Percentiles rank a stretch among this genome's conserved stretches.
These are phyloP conservation scores for Neurospora africana DNA, from an alignment of 495 filamentous ascomycete species.

Conservation along the genomic window DNA sequence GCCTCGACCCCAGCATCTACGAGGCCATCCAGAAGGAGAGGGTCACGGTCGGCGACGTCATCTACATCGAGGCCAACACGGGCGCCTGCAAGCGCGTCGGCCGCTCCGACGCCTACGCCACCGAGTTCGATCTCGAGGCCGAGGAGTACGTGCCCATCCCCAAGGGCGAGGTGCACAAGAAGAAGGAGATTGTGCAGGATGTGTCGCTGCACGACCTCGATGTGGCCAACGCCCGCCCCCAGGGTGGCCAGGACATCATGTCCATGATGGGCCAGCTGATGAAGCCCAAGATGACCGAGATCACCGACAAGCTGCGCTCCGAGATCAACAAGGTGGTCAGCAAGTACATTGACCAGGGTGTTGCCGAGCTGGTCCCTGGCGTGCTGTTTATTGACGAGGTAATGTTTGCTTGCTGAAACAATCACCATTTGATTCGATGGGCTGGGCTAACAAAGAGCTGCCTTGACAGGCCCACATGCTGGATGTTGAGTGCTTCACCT, in stretches of 20 bases:
- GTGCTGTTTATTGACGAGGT: constrained; percentile 98
- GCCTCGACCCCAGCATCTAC: constrained; percentile 94
- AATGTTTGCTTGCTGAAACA: constrained; percentile 16
- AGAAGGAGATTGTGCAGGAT: constrained; percentile 99
- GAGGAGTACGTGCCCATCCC: constrained; percentile 98
- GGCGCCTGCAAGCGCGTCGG: constrained; percentile 95
- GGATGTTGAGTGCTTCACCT: constrained; percentile 97
- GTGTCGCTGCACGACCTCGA: constrained; percentile 95
- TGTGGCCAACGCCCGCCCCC: constrained; percentile 86
- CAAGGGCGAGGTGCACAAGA: constrained; percentile 98
- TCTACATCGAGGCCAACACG: constrained; percentile 98
- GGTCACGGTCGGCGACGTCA: constrained; percentile 89
- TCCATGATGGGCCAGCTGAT: constrained; percentile 99
- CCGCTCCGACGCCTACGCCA: constrained; percentile 88
- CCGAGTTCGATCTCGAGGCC: constrained; percentile 95
- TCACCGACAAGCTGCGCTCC: constrained; percentile 86
- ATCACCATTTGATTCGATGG: background rate
- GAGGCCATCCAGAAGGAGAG: constrained; percentile 98
- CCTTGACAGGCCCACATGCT: constrained; percentile 82
- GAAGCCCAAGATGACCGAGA: constrained; percentile 98
- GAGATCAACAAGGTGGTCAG: constrained; percentile 99
- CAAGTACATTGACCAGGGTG: constrained; percentile 94
- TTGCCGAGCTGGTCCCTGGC: constrained; percentile 94
- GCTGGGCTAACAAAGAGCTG: constrained; percentile 13
- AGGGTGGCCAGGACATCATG: constrained; percentile 98